Evolutionary conservation across 2,329 filamentous ascomycete species (phyloP).

Genomic region (Claviceps quebecensis): DNA sequence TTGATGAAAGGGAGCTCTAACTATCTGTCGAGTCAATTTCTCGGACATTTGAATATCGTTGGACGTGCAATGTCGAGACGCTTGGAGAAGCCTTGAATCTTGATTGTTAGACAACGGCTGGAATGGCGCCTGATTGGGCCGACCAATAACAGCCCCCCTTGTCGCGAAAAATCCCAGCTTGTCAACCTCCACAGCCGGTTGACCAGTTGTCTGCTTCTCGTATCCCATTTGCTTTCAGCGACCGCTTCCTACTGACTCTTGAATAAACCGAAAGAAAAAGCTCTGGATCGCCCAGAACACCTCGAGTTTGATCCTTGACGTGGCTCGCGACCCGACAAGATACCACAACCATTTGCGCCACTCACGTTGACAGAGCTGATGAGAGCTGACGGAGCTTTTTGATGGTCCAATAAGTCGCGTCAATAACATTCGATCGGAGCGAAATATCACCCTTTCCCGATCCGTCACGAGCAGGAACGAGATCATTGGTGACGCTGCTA

Average conservation of each 20-base stretch:
- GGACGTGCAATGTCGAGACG: neutral
- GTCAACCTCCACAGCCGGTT: constrained; percentile 3
- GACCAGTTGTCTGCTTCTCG: neutral
- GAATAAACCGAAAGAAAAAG: neutral
- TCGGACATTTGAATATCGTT: neutral
- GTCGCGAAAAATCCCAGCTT: constrained; percentile 7
- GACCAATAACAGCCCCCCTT: constrained; percentile 14
- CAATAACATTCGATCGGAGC: neutral
- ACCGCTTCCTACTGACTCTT: neutral
- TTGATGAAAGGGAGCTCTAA: neutral
- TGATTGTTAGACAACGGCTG: neutral
- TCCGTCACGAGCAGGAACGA: neutral
- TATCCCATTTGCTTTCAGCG: neutral
- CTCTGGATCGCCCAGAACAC: neutral
- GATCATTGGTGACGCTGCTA: constrained; percentile 1
- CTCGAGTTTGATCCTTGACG: neutral
- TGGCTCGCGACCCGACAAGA: neutral
- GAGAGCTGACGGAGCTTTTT: neutral
- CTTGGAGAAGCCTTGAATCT: neutral
- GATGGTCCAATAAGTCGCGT: constrained; percentile 6
- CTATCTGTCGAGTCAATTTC: too few relatives aligned
- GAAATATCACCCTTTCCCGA: neutral
- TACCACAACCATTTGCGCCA: neutral
- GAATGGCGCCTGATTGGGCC: constrained; percentile 16
- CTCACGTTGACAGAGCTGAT: neutral